These are phyloP conservation scores for Suillus placidus DNA, from an alignment of 768 basidiomycete species.

Conservation along the genomic window DNA sequence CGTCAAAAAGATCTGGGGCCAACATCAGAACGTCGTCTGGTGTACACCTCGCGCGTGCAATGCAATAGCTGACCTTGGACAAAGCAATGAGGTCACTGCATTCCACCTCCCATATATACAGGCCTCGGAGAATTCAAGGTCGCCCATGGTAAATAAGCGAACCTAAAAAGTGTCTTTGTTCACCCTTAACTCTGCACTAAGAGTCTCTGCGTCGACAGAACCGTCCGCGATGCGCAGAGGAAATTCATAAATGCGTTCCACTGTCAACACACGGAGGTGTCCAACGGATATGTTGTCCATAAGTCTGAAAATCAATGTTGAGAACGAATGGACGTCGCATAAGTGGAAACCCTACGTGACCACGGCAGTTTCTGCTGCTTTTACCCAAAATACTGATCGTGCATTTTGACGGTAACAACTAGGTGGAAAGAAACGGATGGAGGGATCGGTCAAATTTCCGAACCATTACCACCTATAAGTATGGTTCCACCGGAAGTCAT, in stretches of 20 bases:
- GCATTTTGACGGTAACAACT: slow-evolving; percentile 26
- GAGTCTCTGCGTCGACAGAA: slow-evolving; percentile 9
- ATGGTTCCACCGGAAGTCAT: no score
- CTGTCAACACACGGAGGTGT: slow-evolving; percentile 50
- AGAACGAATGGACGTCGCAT: slow-evolving; percentile 9
- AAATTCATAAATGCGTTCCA: slow-evolving; percentile 47
- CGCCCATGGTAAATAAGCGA: slow-evolving; percentile 58
- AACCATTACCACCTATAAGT: no score
- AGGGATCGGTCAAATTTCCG: no score
- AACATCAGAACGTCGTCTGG: background rate
- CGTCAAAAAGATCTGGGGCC: slow-evolving; percentile 60
- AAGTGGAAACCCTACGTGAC: slow-evolving; percentile 41
- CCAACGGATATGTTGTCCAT: slow-evolving; percentile 52
- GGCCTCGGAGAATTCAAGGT: slow-evolving; percentile 80
- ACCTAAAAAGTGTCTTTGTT: slow-evolving; percentile 61
- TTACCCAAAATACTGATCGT: slow-evolving; percentile 39
- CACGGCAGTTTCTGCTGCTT: slow-evolving; percentile 48
- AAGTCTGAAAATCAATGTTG: slow-evolving; percentile 30
- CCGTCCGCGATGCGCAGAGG: slow-evolving; percentile 29
- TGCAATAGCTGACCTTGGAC: slow-evolving; percentile 52
- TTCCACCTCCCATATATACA: slow-evolving; percentile 70
- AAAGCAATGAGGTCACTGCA: slow-evolving; percentile 65
- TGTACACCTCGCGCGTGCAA: background rate
- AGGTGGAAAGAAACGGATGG: no score
- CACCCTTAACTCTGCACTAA: slow-evolving; percentile 49